Conservation (phyloP, 306 rosid genomes). For the Inga oerstediana region DNA sequence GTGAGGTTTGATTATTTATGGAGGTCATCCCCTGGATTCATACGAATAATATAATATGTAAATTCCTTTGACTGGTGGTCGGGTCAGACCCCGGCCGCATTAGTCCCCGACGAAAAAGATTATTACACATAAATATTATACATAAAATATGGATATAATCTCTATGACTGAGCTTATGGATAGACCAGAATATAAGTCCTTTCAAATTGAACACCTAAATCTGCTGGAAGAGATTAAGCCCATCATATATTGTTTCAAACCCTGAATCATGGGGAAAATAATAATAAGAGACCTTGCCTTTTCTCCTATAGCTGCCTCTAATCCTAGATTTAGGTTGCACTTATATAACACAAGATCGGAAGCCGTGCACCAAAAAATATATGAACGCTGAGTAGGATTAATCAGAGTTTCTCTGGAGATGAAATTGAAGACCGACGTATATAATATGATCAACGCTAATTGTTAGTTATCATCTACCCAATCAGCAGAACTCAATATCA, state of each 20-base stretch:
- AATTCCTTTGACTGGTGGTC: neutral
- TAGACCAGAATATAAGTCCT: neutral
- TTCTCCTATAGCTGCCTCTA: neutral
- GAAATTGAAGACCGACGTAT: neutral
- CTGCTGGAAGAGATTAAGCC: neutral
- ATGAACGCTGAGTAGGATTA: neutral
- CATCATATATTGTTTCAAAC: constrained; percentile 1
- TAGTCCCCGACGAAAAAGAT: neutral
- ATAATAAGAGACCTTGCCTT: neutral
- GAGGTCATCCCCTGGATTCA: neutral
- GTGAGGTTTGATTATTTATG: no score
- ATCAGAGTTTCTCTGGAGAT: no score
- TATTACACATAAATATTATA: neutral
- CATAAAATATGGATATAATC: constrained; percentile 1
- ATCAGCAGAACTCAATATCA: neutral
- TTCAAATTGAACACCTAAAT: neutral
- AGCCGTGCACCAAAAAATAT: neutral
- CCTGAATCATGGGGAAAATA: neutral
- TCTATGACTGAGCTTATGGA: neutral
- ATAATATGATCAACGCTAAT: no score
- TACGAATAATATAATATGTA: neutral
- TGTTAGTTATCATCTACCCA: no score
- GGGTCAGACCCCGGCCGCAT: no score
- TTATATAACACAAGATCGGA: neutral
- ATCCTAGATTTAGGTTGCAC: neutral